A percentile compares a stretch with the other conserved stretches of the same genome.
These are phyloP conservation scores for Erysimum cheiri DNA, from an alignment of 441 rosid species.

Conservation along the genomic window DNA sequence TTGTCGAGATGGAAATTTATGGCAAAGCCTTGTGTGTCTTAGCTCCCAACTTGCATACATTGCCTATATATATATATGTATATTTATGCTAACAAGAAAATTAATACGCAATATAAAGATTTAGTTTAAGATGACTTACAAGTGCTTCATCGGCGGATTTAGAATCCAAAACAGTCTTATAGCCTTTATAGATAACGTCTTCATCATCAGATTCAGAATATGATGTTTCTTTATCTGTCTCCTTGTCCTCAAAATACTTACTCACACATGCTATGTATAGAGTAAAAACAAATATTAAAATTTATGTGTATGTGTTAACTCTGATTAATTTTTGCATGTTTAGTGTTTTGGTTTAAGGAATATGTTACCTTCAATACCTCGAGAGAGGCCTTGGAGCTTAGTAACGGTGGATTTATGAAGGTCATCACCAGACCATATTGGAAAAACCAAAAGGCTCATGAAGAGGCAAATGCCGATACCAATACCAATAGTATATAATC, in stretches of 20 bases:
- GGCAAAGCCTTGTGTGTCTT: conserved; percentile 58
- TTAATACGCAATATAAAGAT: background rate
- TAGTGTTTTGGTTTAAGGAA: background rate
- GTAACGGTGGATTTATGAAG: conserved; percentile 64
- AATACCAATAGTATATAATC: conserved; percentile 62
- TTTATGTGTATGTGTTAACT: background rate
- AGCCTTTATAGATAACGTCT: conserved; percentile 71
- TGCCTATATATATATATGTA: too few species aligned
- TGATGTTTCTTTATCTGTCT: conserved; percentile 37
- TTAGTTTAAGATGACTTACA: conserved; percentile 46
- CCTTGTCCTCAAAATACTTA: conserved; percentile 50
- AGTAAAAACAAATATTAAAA: background rate
- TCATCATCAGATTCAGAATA: conserved; percentile 47
- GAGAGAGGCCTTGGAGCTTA: conserved; percentile 62
- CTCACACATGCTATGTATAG: conserved; percentile 61
- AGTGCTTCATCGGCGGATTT: conserved; percentile 78
- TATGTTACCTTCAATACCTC: conserved; percentile 63
- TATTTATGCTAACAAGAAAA: too few species aligned
- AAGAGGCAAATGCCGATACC: conserved; percentile 68
- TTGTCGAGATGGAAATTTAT: conserved; percentile 70
- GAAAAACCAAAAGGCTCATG: conserved; percentile 64
- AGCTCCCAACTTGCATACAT: conserved; percentile 87
- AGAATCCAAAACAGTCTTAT: conserved; percentile 76
- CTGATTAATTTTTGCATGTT: background rate
- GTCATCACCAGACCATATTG: conserved; percentile 87